Conservation (phyloP, 441 rosid species). For the Omphalea diandra region DNA sequence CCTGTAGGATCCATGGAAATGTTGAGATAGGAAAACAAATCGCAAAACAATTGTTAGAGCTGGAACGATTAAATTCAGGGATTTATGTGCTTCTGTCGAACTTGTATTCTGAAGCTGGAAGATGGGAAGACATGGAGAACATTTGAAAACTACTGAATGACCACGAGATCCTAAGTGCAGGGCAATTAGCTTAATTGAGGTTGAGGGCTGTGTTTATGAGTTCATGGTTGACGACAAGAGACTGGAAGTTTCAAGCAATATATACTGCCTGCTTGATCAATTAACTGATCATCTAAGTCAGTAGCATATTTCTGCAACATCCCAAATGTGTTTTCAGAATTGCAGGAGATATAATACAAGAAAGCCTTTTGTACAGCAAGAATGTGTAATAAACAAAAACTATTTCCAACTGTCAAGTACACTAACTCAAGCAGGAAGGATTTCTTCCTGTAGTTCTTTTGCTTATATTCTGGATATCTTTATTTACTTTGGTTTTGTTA, state of each 20-base stretch:
- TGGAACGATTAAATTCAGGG: constrained; percentile 57
- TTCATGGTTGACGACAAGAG: constrained; percentile 40
- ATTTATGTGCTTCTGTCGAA: constrained; percentile 60
- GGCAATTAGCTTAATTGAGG: constrained; percentile 36
- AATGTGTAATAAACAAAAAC: background rate
- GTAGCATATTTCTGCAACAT: constrained; percentile 11
- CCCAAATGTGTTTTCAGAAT: constrained; percentile 8
- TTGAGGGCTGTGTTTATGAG: constrained; percentile 27
- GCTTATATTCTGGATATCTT: background rate
- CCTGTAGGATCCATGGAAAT: constrained; percentile 54
- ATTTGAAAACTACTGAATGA: constrained; percentile 35
- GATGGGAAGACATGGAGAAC: constrained; percentile 33
- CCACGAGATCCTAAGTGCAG: constrained; percentile 27
- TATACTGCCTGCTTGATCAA: constrained; percentile 31
- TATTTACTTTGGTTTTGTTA: background rate
- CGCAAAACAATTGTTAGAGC: constrained; percentile 42
- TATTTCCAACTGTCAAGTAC: background rate
- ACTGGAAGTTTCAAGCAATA: constrained; percentile 20
- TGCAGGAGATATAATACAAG: constrained; percentile 1
- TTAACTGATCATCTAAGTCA: constrained; percentile 35
- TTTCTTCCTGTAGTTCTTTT: background rate
- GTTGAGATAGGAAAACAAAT: constrained; percentile 57
- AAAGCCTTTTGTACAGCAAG: background rate
- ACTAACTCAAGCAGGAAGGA: background rate
- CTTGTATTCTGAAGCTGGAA: constrained; percentile 35